Evolutionary conservation across 2,329 filamentous ascomycete genomes (phyloP).

Genomic region (Parastagonospora avenae): DNA sequence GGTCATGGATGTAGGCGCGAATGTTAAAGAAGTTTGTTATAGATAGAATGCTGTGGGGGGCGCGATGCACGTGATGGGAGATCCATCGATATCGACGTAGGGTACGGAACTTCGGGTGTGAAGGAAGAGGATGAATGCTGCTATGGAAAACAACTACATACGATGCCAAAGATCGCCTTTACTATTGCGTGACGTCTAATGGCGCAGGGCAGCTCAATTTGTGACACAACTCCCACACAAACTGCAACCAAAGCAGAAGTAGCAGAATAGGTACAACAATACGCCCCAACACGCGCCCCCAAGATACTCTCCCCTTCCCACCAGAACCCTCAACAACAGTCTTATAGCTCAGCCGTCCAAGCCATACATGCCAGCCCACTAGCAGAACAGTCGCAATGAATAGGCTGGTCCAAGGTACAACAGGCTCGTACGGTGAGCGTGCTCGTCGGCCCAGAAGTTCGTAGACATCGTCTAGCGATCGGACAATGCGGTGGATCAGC

Average conservation of each 20-base stretch:
- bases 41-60: no score
- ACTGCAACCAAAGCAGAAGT: constrained; percentile 7
- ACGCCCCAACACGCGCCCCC: constrained; percentile 15
- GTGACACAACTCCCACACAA: neutral
- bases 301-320: neutral
- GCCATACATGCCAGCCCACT: constrained; percentile 19
- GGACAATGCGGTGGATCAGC: constrained; percentile 18
- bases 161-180: no score
- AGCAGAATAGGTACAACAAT: constrained; percentile 13
- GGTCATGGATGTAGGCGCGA: no score
- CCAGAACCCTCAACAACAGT: constrained; percentile 8
- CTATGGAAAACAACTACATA: neutral
- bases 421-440: constrained; percentile 13
- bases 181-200: no score
- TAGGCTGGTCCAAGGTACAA: constrained; percentile 1
- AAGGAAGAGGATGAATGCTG: no score
- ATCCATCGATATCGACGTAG: no score
- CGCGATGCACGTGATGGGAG: no score
- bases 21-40: no score
- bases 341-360: constrained; percentile 16
- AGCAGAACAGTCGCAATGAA: constrained; percentile 8
- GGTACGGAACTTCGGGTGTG: no score
- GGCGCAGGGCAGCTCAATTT: no score
- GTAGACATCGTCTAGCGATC: constrained; percentile 16
- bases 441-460: constrained; percentile 20